Conservation (phyloP, 1,284 basidiomycete species). For the Pholiota adiposa region DNA sequence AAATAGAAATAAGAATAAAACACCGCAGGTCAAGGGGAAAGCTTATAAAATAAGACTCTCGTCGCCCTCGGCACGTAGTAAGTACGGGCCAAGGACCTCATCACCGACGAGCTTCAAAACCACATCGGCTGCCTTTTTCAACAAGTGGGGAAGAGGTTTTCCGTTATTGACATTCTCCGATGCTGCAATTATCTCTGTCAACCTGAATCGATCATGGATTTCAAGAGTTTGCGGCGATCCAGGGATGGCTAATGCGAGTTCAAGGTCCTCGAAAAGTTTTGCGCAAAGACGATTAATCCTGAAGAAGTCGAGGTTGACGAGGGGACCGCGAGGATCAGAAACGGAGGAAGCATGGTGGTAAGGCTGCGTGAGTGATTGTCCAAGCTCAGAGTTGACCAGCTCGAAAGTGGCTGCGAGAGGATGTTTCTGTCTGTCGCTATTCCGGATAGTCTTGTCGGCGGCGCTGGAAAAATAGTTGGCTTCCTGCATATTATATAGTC, state of each 20-base stretch:
- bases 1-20: no score
- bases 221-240: no score
- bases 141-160: no score
- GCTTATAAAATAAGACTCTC: neutral
- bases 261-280: neutral
- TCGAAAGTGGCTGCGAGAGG: neutral
- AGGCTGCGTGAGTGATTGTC: neutral
- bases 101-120: conserved; percentile 1
- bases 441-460: no score
- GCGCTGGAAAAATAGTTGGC: neutral
- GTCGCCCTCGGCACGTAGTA: neutral
- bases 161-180: no score
- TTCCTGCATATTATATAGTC: neutral
- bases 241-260: no score
- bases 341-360: neutral
- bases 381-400: conserved; percentile 1
- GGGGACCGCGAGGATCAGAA: neutral
- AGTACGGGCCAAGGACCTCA: neutral
- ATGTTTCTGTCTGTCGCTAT: no score
- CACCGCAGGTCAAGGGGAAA: no score
- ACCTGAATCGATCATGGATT: no score
- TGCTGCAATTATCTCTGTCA: no score
- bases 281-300: neutral
- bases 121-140: conserved; percentile 1
- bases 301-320: conserved; percentile 1